Evolutionary conservation across 768 basidiomycete species (phyloP), one percentile per base, ranked within the genome.

Genomic region (Phlegmacium glaucopus): DNA sequence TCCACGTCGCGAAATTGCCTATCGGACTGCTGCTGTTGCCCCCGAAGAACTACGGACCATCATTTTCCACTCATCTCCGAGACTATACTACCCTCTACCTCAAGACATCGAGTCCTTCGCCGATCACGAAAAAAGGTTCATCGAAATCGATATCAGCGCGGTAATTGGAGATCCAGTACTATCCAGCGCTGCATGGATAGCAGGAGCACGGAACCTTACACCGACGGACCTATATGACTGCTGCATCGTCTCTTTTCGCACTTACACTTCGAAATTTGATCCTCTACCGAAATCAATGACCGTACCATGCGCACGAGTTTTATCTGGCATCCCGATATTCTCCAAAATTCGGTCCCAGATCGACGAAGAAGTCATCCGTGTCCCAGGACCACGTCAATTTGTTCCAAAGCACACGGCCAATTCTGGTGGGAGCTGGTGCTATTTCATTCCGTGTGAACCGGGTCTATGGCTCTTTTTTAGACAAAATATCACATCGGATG

Each of bases 211-310:
- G 11, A 3, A 34, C 32, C 40, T 48, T n/a, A 54, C 49, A 6
- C 46, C 55, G 0, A 63, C 59, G 48, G 59, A 61, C 27, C 39
- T 62, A 3, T 63, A 64, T 48, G 61, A 64, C 49, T 54, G 57
- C 43, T 63, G 63, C 47, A 49, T 64, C 36, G 51, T 63, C 34
- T 25, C 58, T 36, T 47, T 64, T 17, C 22, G 42, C 12, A 32
- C 45, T 9, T 43, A 42, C 7, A 32, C 39, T 28, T 44, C 12
- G 34, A 18, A 16, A 26, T 11, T 32, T 27, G 12, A 29, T 13
- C 29, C 34, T 16, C 10, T 37, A 5, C 22, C 22, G 5, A 12
- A 37, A 26, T 28, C 15, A 18, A 27, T 15, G 1, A 15, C 36
- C 9, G 18, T 42, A 26, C 40, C 13, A 26, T 42, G 22, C 41